Base-by-base conservation (phyloP, 192 early-diverging fungal genomes). In the Coemansia sp. region DNA sequence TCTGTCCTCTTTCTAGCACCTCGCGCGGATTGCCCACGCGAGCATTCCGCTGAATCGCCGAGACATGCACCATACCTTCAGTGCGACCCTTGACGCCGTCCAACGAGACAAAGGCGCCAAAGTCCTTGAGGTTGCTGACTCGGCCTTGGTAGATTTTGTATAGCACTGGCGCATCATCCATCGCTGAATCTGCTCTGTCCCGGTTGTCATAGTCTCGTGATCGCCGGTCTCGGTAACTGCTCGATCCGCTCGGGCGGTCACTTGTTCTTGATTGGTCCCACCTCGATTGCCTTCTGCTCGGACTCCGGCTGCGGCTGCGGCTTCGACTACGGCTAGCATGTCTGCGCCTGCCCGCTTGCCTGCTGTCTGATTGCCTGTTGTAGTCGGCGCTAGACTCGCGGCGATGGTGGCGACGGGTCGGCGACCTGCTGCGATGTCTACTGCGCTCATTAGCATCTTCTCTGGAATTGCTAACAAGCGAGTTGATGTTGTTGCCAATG, bases 81-180 rank as follows among this genome's bases (percentile, higher is more conserved):
- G 88, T 87, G 22, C 90, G 83, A 1, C 90, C 89, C 27, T 81
- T 83, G 38, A 97, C 81, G 8, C 95, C 95, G 33, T 97, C 90
- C 36, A 99, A 77, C 13, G 84, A 64, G 8, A 97, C 93, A 86
- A 99, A 99, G 2, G 90, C 94, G 18, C 97, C 97, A 88, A 98
- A 99, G 43, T 96, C 94, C 62, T 92, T 93, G 33, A 96, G 85
- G 65, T 90, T 93, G 5, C 91, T 87, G 16, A 98, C 90, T 29
- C 81, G 88, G 12, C 95, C 97, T 33, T 81, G 68, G 76, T 99
- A 99, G 33, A 99, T 96, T 72, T 97, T 95, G 86, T 97, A 96
- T 1, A 97, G 77, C 0, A 97, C 75, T 0, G 97, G 95, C 1
- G 84, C 86, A 22, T 93, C 91, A 64, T 97, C 95, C 16, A 92